Evolutionary conservation across 352 stramenopile genomes (phyloP), one percentile per base, ranked within the genome.

Genomic region (Lagenidium sp.): DNA sequence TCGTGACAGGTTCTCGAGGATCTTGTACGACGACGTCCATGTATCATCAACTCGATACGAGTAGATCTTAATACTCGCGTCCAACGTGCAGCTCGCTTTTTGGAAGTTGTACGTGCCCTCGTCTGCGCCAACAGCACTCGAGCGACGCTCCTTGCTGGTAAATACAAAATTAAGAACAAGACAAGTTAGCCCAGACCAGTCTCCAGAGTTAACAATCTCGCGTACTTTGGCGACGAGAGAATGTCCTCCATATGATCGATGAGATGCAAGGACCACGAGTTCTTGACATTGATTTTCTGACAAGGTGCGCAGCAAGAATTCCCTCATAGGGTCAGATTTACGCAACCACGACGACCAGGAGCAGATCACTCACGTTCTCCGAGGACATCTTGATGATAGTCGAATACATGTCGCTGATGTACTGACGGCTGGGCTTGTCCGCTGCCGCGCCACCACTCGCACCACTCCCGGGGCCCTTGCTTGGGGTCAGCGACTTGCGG

Each of bases 1-100:
- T 36, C 94, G 75, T 34, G 95, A 98, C 13, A 99, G 67, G 57
- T 98, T 98, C 41, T 98, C 95, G n/a, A 99, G 55, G 13, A 99
- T 96, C 46, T 97, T 97, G 63, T 98, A 98, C 36, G 87, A 97
- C 37, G 87, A 97, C 29, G 95, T 87, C 75, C 96, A 97, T 37
- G 96, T 98, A 60, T 98, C 95, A 56, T 99, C 96, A 24, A 99
- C 96, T 44, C 96, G 89, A 60, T 98, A 97, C 28, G 91, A 97
- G 65, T 99, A 99, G 51, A 99, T 98, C 65, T 99, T 98, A 20
- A 99, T 93, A 53, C 84, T 97, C 2, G 96, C 95, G 58, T 99
- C 95, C n/a, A 99, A 57, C 15, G 95, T 98, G 60, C 95, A 99
- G 48, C 82, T 97, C 21, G 96, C 96, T 47, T 97, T 97, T 53